Evolutionary conservation across 805 yeast species (phyloP).

Genomic region (Scheffersomyces lignosus): DNA sequence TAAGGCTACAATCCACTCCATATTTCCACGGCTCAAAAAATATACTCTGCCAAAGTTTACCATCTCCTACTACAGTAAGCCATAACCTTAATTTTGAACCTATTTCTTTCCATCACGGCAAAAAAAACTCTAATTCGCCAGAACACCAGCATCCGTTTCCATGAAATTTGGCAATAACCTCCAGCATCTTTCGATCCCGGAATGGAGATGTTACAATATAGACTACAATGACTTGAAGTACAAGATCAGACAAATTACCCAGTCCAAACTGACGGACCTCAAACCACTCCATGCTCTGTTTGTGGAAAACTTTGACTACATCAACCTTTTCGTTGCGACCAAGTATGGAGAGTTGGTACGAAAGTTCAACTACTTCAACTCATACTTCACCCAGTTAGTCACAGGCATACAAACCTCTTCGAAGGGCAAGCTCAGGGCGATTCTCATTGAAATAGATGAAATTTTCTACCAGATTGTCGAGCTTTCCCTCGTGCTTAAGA

Average conservation of each 20-base stretch:
- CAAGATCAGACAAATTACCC: constrained; percentile 60
- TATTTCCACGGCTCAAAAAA: too few species aligned
- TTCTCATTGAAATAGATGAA: constrained; percentile 22
- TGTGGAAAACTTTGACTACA: constrained; percentile 58
- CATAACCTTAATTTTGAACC: too few species aligned
- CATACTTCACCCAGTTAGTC: constrained; percentile 12
- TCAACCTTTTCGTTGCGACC: constrained; percentile 62
- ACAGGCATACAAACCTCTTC: background rate
- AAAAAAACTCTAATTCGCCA: too few species aligned
- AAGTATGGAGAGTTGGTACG: constrained; percentile 64
- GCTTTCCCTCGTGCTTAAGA: constrained; percentile 51
- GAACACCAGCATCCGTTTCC: too few species aligned
- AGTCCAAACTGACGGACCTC: constrained; percentile 20
- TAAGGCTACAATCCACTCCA: too few species aligned
- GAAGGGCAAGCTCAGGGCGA: constrained; percentile 3
- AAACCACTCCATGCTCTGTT: constrained; percentile 39
- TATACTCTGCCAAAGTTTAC: too few species aligned
- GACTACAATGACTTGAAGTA: constrained; percentile 78
- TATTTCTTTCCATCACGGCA: too few species aligned
- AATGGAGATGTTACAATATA: constrained; percentile 83
- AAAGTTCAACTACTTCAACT: constrained; percentile 39
- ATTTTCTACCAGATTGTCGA: constrained; percentile 39
- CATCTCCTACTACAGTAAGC: too few species aligned
- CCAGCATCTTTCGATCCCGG: constrained; percentile 73
- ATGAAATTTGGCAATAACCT: constrained; percentile 91